These are phyloP conservation scores for Aspergillus aculeatus DNA, from an alignment of 2,329 filamentous ascomycete genomes.

Conservation along the genomic window DNA sequence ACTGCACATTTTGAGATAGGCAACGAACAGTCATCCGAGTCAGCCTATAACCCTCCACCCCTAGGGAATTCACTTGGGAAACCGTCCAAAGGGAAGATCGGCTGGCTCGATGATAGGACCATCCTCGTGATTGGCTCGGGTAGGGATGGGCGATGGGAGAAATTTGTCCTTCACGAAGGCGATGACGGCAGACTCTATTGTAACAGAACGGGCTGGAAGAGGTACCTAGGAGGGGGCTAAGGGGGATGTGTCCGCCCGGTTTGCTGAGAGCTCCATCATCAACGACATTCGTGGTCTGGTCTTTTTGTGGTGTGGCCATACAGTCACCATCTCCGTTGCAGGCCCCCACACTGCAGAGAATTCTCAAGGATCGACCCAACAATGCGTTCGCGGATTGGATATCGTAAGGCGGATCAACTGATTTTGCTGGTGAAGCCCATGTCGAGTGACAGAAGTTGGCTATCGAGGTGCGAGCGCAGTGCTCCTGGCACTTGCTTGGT, in stretches of 20 bases:
- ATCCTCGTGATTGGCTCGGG: conserved; percentile 78
- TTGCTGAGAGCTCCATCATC: not conserved
- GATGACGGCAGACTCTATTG: conserved; percentile 67
- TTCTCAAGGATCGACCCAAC: not conserved
- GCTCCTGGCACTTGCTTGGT: not conserved
- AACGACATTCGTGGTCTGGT: not conserved
- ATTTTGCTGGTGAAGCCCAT: not conserved
- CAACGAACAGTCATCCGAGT: conserved; percentile 59
- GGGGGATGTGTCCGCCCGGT: not conserved
- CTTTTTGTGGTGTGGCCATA: not conserved
- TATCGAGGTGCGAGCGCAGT: not conserved
- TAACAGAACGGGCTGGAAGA: conserved; percentile 76
- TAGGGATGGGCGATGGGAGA: conserved; percentile 81
- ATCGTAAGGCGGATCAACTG: not conserved
- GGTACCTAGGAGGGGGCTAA: conserved; percentile 59
- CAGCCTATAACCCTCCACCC: conserved; percentile 46
- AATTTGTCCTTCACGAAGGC: conserved; percentile 69
- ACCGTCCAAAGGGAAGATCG: conserved; percentile 78
- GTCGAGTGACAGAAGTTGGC: not conserved
- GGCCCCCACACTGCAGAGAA: not conserved
- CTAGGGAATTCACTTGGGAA: conserved; percentile 55
- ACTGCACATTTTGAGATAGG: conserved; percentile 79
- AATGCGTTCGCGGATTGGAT: not conserved
- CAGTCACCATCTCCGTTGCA: not conserved
- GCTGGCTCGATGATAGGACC: conserved; percentile 75